Evolutionary conservation across 1,284 basidiomycete species (phyloP).

Genomic region (Coriolopsis trogii): DNA sequence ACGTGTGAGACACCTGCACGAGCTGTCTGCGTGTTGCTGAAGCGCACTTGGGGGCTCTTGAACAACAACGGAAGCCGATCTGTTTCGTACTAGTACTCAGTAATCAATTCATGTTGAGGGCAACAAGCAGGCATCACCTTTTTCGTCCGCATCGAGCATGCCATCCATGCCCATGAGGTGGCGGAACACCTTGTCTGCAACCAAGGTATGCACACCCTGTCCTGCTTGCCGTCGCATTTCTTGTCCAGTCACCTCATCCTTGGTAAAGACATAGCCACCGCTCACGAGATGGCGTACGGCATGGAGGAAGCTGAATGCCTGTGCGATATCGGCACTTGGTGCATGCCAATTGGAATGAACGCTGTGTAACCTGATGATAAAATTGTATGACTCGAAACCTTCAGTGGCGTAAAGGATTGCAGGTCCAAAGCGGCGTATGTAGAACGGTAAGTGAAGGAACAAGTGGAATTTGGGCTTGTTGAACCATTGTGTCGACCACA

Average conservation of each 20-base stretch:
- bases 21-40: too few species aligned
- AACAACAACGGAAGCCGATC: too few species aligned
- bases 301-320: conserved; percentile 37
- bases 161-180: too few species aligned
- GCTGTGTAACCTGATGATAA: conserved; percentile 43
- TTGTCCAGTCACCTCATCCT: too few species aligned
- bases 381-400: conserved; percentile 49
- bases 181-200: not conserved
- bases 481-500: conserved; percentile 30
- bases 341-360: conserved; percentile 47
- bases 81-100: too few species aligned
- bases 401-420: conserved; percentile 39
- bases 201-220: not conserved
- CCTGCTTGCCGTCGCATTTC: not conserved
- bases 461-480: conserved; percentile 37
- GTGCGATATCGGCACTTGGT: conserved; percentile 44
- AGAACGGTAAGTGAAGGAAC: conserved; percentile 26
- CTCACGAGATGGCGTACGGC: conserved; percentile 41
- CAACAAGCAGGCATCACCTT: too few species aligned
- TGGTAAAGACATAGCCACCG: conserved; percentile 22
- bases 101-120: too few species aligned
- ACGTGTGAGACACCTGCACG: too few species aligned
- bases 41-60: too few species aligned
- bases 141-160: too few species aligned
- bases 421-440: conserved; percentile 32